Base-by-base conservation (phyloP, 192 early-diverging fungal genomes). In the Allomyces macrogynus region DNA sequence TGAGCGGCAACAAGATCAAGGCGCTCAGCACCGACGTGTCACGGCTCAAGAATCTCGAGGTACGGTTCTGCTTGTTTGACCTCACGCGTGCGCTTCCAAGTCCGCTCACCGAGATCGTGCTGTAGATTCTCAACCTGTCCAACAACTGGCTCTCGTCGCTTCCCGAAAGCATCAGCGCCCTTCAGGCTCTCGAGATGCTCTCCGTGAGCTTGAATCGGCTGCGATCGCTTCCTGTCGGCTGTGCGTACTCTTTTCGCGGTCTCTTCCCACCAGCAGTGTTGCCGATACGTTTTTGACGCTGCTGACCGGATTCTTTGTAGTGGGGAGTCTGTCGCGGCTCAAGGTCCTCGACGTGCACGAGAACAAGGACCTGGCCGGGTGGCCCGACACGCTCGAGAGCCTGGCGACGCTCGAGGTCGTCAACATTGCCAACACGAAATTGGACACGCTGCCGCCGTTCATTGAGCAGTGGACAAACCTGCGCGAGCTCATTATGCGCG, bases 361-460 rank as follows among this genome's bases (percentile, higher is more conserved):
- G 64, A 64, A 64, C 27, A 10, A 20, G 24, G 64, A 64, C 18
- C 40, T 64, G 14, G 16, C 23, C 11, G 43, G 10, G 24, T 64
- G 26, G 23, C 64, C 64, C 43, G 26, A 27, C 7, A 26, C 40
- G 8, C 26, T 64, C 23, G 20, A 20, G 23, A 64, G 44, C 22
- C 64, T 64, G 14, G 1, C 18, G 43, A 22, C n/a, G 22, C 64
- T 64, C 32, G 43, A 42, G 18, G 64, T 42, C 16, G 25, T 42
- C 27, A 64, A 64, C 40, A 42, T 67, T 16, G 40, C 65, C 24
- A 67, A 67, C 25, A 67, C 67, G 3, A 67, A 66, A 18, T n/a
- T 67, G 23, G 67, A 67, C 24, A 23, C 32, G 23, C 63, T 67
- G 16, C 67, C 67, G 4, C 20, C 27, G 11, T 23, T 64, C 3